These are phyloP conservation scores for Sabuloglossum arenarium DNA, from an alignment of 495 filamentous ascomycete species.

Conservation along the genomic window DNA sequence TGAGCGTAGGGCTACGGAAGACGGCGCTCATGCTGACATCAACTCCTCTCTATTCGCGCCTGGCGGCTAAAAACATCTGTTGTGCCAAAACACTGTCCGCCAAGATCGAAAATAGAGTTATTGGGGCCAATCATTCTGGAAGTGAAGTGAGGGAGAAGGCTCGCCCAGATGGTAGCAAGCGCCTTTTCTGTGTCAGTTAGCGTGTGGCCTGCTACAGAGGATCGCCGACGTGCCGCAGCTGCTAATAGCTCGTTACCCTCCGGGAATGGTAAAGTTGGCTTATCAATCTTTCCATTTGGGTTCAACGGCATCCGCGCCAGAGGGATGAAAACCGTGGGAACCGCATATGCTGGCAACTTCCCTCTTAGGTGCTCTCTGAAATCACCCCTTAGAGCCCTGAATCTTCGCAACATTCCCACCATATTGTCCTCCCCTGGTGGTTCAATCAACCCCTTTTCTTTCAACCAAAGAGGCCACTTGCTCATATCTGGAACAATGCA, in stretches of 20 bases:
- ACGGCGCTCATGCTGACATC: constrained; percentile 59
- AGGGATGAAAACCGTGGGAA: constrained; percentile 63
- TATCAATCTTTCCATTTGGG: constrained; percentile 90
- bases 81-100: constrained; percentile 77
- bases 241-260: constrained; percentile 42
- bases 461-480: constrained; percentile 48
- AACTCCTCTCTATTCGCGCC: constrained; percentile 36
- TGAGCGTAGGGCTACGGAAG: constrained; percentile 55
- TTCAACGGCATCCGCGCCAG: constrained; percentile 70
- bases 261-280: constrained; percentile 77
- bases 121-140: constrained; percentile 40
- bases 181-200: constrained; percentile 39
- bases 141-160: constrained; percentile 23
- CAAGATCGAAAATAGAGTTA: constrained; percentile 71
- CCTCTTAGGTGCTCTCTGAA: constrained; percentile 52
- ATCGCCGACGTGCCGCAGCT: constrained; percentile 15
- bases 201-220: constrained; percentile 11
- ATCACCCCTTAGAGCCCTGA: constrained; percentile 48
- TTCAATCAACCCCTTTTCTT: constrained; percentile 30
- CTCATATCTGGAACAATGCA: constrained; percentile 73
- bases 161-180: constrained; percentile 48
- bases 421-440: constrained; percentile 27
- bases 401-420: constrained; percentile 40
- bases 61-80: constrained; percentile 53
- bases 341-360: constrained; percentile 61